Base-by-base conservation (phyloP, 768 basidiomycete species). In the Tulasnella sp. region DNA sequence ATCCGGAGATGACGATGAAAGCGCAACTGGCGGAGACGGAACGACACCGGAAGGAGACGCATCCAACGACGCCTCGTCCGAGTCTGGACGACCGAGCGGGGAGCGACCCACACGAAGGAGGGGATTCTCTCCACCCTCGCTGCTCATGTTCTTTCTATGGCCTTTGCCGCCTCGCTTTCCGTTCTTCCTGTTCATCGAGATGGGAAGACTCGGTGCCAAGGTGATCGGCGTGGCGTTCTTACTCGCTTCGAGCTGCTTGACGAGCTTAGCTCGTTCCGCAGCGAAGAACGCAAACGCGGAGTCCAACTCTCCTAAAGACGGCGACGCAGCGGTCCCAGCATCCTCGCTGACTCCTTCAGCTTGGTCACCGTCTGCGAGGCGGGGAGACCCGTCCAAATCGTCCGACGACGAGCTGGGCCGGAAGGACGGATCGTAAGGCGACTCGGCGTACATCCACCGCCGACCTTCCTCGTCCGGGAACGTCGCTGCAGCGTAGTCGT, bases 211-310 rank as follows among this genome's bases (percentile, higher is more conserved):
- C 5, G 59, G 52, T 37, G 63, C 37, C 3, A 66, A 36, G 9
- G 69, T 44, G 3, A 52, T 37, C 14, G 69, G 69, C n/a, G 69
- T 70, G 7, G 12, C 69, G 52, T 44, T 62, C 52, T 70, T 70
- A 40, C 29, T 44, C 1, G 41, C 35, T 62, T 67, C 73, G 14
- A 74, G 47, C 65, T 74, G 75, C 32, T 39, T 62, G 26, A 40
- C 47, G 12, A 74, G 67, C 47, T 71, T 69, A 6, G 65, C 73
- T 26, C 74, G 74, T 52, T 74, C 74, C n/a, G 62, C 72, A 29
- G 74, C 74, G 39, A 74, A 71, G 67, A 74, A 74, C n/a, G 42
- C 74, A 65, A 74, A 71, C 4, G 74, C 74, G 32, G 73, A 67
- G 19, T 74, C 73, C 29, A 74, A 39, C n/a, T 64, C 72, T 17